phyloP scores from a whole-genome alignment of 139 green algal species.

The Penium margaritaceum region DNA sequence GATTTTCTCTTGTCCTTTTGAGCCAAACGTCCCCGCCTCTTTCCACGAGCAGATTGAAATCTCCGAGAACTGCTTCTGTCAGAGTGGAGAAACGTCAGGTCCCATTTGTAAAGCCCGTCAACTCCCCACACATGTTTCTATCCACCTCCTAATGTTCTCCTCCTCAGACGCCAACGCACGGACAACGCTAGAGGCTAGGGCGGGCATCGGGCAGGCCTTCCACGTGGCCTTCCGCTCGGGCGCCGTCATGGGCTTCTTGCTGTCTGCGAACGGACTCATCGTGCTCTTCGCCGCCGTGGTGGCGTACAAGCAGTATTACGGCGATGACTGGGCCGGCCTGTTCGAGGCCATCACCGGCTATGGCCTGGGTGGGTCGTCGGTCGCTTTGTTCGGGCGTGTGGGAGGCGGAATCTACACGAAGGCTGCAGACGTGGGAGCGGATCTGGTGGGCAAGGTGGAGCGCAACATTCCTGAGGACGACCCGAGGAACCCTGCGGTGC shows the following conservation, averaged over 20 bases:
- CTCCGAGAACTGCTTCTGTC: no score
- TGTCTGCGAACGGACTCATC: slow-evolving; percentile 47
- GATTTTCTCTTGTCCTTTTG: not conserved
- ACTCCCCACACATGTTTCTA: not conserved
- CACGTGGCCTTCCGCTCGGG: slow-evolving; percentile 90
- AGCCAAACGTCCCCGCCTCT: not conserved
- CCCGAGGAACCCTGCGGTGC: slow-evolving; percentile 62
- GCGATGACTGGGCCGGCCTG: slow-evolving; percentile 80
- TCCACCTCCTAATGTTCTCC: not conserved
- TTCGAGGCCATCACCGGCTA: slow-evolving; percentile 94
- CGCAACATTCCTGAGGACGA: slow-evolving; percentile 70
- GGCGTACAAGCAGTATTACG: slow-evolving; percentile 54
- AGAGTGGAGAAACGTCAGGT: no score
- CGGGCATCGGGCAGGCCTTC: slow-evolving; percentile 87
- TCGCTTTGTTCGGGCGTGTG: slow-evolving; percentile 87
- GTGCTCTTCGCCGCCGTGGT: slow-evolving; percentile 45
- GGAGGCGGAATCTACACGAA: slow-evolving; percentile 73
- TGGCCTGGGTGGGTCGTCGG: slow-evolving; percentile 84
- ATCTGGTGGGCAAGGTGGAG: slow-evolving; percentile 73
- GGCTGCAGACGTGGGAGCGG: slow-evolving; percentile 67
- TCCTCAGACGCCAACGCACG: slow-evolving; percentile 80
- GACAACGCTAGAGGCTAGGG: slow-evolving; percentile 80
- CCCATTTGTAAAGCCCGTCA: no score
- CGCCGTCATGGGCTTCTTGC: slow-evolving; percentile 94
- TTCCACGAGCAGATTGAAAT: not conserved